Evolutionary conservation across 2,329 filamentous ascomycete genomes (phyloP), one percentile per base, ranked within the genome.

Genomic region (Aspergillus novofumigatus): DNA sequence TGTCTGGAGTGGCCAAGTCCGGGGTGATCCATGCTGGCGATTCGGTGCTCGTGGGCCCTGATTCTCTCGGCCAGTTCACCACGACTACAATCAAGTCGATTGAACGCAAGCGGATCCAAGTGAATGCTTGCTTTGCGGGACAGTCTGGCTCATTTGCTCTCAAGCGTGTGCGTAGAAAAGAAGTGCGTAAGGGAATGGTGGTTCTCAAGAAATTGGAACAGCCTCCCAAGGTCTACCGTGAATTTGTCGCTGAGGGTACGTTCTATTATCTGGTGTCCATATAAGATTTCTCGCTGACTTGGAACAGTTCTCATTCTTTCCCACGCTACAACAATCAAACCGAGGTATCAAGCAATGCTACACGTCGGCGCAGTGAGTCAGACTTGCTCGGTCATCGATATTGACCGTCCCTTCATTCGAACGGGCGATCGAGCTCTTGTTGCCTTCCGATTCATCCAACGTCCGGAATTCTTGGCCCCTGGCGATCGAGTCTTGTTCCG

Each of bases 141-240:
- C 94, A 99, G 75, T 95, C 90, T 28, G 94, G 91, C 0, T 94
- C 90, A 8, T 95, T 99, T 68, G 93, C 94, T 0, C 74, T 99
- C 53, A 92, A 94, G 64, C 88, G 92, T 61, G 83, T 97, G 2
- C 86, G 92, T 51, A 82, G 93, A 45, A 96, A 93, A 73, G 93
- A 97, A 64, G 93, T 99, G 0, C 84, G 94, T 11, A 99, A 99
- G 79, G 94, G 94, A 29, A 97, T 97, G 92, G 94, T 99, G 1
- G 91, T 97, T 4, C 79, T 99, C 29, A 90, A 92, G 48, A 95
- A 92, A 71, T 76, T 87, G 11, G 90, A 95, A 52, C 86, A 86
- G 53, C 82, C 89, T 61, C 84, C 88, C 0, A 94, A 87, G 63
- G 90, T 91, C 10, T 84, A 87, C 69, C 80, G 83, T 35, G 89